A percentile compares a stretch with the other conserved stretches of the same genome.
Evolutionary conservation across 371 early-diverging fungal genomes (phyloP).

Genomic region (Apophysomyces ossiformis): DNA sequence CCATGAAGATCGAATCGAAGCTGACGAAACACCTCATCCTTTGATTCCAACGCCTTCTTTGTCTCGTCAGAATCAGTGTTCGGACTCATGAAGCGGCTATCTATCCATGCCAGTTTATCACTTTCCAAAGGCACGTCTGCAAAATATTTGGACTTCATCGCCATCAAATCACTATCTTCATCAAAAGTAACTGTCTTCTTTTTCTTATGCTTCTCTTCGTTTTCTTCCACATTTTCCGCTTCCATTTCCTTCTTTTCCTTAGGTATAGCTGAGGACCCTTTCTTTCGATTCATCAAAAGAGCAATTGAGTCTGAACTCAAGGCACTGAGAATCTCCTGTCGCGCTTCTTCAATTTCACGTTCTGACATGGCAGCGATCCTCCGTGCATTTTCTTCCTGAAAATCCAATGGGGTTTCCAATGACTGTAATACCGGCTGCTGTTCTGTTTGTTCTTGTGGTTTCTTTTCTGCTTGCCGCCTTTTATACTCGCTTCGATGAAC

Average conservation of each 20-base stretch:
- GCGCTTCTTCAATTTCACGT: conserved; percentile 64
- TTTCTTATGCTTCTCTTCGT: conserved; percentile 32
- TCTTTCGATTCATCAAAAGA: conserved; percentile 40
- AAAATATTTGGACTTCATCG: conserved; percentile 59
- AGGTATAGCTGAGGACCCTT: neutral
- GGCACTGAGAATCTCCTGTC: conserved; percentile 58
- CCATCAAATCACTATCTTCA: conserved; percentile 56
- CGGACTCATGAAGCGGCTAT: conserved; percentile 31
- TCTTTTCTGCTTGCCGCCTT: conserved; percentile 22
- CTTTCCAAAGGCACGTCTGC: conserved; percentile 59
- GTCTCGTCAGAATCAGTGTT: conserved; percentile 16
- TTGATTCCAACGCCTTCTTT: conserved; percentile 17
- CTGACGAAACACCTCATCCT: conserved; percentile 33
- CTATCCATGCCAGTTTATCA: conserved; percentile 80
- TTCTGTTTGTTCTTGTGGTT: conserved; percentile 18
- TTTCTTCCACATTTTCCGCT: conserved; percentile 35
- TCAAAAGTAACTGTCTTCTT: conserved; percentile 29
- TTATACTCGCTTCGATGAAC: conserved; percentile 57
- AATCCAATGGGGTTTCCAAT: conserved; percentile 27
- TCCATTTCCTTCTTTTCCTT: conserved; percentile 16
- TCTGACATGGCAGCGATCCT: conserved; percentile 64
- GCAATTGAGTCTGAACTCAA: conserved; percentile 62
- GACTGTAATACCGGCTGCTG: conserved; percentile 21
- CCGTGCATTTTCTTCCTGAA: conserved; percentile 61
- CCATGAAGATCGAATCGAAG: conserved; percentile 84